These are phyloP conservation scores for Azolla pinnata DNA, from an alignment of 75 land plant species.

Conservation along the genomic window DNA sequence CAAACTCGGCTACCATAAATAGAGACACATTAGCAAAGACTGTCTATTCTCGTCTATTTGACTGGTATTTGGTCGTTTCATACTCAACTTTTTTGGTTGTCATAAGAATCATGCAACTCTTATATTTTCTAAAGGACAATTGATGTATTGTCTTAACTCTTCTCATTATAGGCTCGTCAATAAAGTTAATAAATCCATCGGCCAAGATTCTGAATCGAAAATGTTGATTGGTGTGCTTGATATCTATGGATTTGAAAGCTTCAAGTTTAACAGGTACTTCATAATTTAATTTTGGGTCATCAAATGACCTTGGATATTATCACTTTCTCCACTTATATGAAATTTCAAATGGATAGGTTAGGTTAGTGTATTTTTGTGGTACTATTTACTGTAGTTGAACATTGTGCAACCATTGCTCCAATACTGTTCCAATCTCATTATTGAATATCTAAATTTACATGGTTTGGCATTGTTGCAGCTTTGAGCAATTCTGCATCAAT, in stretches of 20 bases:
- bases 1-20: constrained; percentile 19
- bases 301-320: neutral
- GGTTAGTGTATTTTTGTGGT: no score
- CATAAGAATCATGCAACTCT: neutral
- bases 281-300: neutral
- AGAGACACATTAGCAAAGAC: constrained; percentile 25
- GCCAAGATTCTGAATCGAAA: constrained; percentile 23
- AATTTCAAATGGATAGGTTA: no score
- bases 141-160: neutral
- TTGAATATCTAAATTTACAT: constrained; percentile 7
- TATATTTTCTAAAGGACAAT: neutral
- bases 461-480: constrained; percentile 14
- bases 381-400: no score
- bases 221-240: constrained; percentile 29
- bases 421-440: neutral
- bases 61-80: constrained; percentile 11
- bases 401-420: no score
- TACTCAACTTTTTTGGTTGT: neutral
- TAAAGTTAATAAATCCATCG: constrained; percentile 27
- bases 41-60: constrained; percentile 23
- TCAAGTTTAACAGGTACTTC: constrained; percentile 27
- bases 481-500: constrained; percentile 47
- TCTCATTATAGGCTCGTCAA: constrained; percentile 30
- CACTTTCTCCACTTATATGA: no score
- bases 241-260: constrained; percentile 40